Evolutionary conservation across 2,329 filamentous ascomycete genomes (phyloP).

Genomic region (Pezicula carpinea): DNA sequence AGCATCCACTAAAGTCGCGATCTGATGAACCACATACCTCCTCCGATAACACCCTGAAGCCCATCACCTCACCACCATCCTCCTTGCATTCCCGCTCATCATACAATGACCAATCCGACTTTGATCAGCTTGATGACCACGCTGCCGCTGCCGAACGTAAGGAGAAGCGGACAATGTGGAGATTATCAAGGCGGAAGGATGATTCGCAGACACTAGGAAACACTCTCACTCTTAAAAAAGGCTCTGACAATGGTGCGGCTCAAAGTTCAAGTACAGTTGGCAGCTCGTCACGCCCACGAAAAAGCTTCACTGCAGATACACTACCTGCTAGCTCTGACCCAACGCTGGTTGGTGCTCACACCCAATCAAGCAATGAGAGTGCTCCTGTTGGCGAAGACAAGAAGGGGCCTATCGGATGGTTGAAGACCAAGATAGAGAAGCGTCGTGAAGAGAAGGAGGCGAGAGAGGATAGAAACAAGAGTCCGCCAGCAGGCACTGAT

Average conservation of each 20-base stretch:
- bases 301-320: constrained; percentile 40
- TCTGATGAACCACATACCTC: constrained; percentile 18
- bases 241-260: constrained; percentile 57
- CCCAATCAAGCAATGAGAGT: constrained; percentile 30
- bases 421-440: constrained; percentile 59
- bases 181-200: constrained; percentile 63
- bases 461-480: constrained; percentile 25
- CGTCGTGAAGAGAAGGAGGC: constrained; percentile 33
- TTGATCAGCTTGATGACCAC: constrained; percentile 66
- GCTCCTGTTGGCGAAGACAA: constrained; percentile 32
- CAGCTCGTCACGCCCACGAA: constrained; percentile 45
- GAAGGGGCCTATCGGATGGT: constrained; percentile 59
- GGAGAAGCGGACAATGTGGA: constrained; percentile 67
- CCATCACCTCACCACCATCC: constrained; percentile 67
- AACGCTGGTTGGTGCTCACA: constrained; percentile 17
- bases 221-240: constrained; percentile 38
- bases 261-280: constrained; percentile 65
- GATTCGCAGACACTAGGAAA: constrained; percentile 37
- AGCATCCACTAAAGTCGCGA: constrained; percentile 9
- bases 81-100: constrained; percentile 63
- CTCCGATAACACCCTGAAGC: constrained; percentile 45
- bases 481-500: constrained; percentile 24
- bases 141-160: constrained; percentile 52
- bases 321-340: constrained; percentile 26
- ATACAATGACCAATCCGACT: constrained; percentile 76